Evolutionary conservation across 192 early-diverging fungal genomes (phyloP).

Genomic region (Entomortierella lignicola): DNA sequence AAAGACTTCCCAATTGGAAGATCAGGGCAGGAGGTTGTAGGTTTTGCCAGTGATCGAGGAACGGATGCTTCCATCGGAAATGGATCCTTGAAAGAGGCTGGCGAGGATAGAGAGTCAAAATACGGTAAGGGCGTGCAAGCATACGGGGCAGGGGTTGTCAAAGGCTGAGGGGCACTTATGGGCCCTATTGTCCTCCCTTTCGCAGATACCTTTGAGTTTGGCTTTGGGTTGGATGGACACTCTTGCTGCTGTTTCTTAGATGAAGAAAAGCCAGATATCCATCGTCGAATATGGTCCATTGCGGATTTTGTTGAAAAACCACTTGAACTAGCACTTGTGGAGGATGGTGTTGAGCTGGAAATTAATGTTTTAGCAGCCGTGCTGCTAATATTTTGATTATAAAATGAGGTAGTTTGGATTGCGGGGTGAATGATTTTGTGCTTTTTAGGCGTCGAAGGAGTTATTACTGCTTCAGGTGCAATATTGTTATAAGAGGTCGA

Average conservation of each 20-base stretch:
- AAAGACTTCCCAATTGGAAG: not conserved
- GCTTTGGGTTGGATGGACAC: not conserved
- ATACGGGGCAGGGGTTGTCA: conserved; percentile 41
- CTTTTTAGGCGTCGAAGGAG: not conserved
- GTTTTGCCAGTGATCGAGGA: conserved; percentile 30
- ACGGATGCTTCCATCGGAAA: not conserved
- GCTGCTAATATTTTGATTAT: not conserved
- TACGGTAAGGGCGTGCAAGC: conserved; percentile 49
- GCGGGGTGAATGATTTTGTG: not conserved
- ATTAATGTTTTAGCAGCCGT: not conserved
- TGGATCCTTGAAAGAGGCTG: not conserved
- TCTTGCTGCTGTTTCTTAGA: conserved; percentile 18
- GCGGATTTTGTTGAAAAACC: conserved; percentile 12
- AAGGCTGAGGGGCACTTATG: conserved; percentile 35
- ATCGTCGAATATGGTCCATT: conserved; percentile 39
- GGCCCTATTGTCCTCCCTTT: conserved; percentile 40
- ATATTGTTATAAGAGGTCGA: not conserved
- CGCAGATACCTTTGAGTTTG: conserved; percentile 15
- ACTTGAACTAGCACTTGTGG: not conserved
- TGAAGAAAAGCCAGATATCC: conserved; percentile 32
- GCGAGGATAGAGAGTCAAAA: conserved; percentile 7
- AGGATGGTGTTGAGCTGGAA: conserved; percentile 10
- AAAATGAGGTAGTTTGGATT: not conserved
- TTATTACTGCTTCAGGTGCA: not conserved
- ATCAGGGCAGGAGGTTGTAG: conserved; percentile 26